A percentile compares a stretch with the other conserved stretches of the same genome.
These are phyloP conservation scores for Penicillium sp. DNA, from an alignment of 2,329 filamentous ascomycete genomes.

Conservation along the genomic window DNA sequence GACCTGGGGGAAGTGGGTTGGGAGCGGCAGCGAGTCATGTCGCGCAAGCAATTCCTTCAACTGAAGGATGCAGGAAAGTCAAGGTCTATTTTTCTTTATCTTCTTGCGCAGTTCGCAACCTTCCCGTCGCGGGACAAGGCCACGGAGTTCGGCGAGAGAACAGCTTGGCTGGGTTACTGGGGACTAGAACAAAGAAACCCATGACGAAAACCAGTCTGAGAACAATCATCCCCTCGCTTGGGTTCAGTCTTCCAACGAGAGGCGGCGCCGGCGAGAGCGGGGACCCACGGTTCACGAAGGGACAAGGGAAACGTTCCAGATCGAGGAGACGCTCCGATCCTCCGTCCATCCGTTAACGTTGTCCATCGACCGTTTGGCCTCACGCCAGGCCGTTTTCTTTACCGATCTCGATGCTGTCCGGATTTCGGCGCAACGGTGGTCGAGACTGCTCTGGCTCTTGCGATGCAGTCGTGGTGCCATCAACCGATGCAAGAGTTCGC, in stretches of 20 bases:
- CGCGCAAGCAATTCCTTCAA: neutral
- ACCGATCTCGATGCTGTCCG: neutral
- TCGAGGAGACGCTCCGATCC: constrained; percentile 7
- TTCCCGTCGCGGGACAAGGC: too few relatives aligned
- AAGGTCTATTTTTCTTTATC: neutral
- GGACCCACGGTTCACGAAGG: constrained; percentile 7
- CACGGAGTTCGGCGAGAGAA: too few relatives aligned
- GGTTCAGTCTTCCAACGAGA: too few relatives aligned
- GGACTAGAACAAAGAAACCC: too few relatives aligned
- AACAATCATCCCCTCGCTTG: too few relatives aligned
- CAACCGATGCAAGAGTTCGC: neutral
- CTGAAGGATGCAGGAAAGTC: neutral
- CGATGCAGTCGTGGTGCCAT: neutral
- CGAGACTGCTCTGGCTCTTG: neutral
- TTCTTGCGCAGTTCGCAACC: neutral
- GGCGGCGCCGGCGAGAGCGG: too few relatives aligned
- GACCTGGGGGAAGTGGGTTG: neutral
- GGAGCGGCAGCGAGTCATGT: neutral
- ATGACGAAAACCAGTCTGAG: too few relatives aligned
- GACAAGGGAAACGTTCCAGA: constrained; percentile 7
- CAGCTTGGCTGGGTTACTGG: too few relatives aligned
- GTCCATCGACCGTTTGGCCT: neutral
- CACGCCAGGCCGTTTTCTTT: neutral
- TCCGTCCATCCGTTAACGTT: neutral
- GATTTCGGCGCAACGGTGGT: neutral